phyloP scores from a whole-genome alignment of 2,329 filamentous ascomycete species.

The Trichophyton simii region DNA sequence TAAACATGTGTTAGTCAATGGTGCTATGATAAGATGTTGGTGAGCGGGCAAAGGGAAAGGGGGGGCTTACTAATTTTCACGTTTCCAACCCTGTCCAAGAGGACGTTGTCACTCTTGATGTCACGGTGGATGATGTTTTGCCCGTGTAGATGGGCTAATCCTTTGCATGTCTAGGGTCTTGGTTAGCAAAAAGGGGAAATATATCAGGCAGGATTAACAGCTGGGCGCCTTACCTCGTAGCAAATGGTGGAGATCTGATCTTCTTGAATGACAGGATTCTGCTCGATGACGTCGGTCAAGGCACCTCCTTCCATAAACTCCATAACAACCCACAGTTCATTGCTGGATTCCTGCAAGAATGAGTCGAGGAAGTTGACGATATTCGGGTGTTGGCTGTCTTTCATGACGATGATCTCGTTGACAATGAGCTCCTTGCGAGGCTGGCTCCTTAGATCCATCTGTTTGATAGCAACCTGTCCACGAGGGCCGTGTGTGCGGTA shows the following conservation, averaged over 20 bases:
- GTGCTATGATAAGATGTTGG: neutral
- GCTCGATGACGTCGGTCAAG: conserved; percentile 96
- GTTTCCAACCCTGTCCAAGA: conserved; percentile 84
- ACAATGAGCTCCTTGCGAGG: conserved; percentile 96
- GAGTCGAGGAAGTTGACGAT: conserved; percentile 98
- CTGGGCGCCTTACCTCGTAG: conserved; percentile 56
- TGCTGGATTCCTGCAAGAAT: conserved; percentile 86
- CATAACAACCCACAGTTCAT: conserved; percentile 99
- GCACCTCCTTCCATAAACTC: conserved; percentile 99
- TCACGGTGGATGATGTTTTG: conserved; percentile 98
- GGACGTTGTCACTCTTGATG: conserved; percentile 98
- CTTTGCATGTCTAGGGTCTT: conserved; percentile 72
- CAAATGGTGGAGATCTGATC: conserved; percentile 98
- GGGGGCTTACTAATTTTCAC: conserved; percentile 82
- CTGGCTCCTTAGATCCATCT: conserved; percentile 97
- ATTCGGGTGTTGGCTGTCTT: conserved; percentile 94
- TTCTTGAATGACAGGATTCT: conserved; percentile 85
- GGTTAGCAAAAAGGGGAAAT: conserved; percentile 9
- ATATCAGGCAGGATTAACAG: too few species aligned
- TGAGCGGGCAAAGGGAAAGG: neutral
- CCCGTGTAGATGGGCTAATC: conserved; percentile 82
- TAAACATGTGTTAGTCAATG: conserved; percentile 19
- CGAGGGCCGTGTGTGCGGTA: conserved; percentile 66
- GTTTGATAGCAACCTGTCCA: conserved; percentile 94
- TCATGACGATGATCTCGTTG: conserved; percentile 99